Evolutionary conservation across 306 rosid species (phyloP).

Genomic region (Alnus glutinosa): DNA sequence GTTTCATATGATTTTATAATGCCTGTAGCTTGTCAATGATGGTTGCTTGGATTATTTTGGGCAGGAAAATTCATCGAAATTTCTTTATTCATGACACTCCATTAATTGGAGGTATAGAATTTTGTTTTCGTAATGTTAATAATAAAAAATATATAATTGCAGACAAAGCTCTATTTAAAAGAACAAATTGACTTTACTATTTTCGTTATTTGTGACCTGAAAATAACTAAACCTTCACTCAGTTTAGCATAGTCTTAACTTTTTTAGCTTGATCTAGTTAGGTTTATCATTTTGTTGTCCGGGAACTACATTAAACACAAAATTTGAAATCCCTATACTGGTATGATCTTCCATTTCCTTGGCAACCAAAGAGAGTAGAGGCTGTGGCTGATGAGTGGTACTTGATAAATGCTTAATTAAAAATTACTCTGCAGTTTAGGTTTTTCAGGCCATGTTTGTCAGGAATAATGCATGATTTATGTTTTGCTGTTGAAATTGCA

Average conservation of each 20-base stretch:
- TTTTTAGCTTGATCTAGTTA: not conserved
- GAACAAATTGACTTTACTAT: slow-evolving; percentile 12
- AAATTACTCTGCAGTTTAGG: not conserved
- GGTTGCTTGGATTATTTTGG: slow-evolving; percentile 21
- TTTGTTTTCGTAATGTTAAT: not conserved
- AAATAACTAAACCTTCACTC: not conserved
- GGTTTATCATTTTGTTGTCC: not conserved
- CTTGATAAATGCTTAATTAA: not conserved
- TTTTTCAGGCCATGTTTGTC: too few relatives aligned
- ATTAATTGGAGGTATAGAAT: not conserved
- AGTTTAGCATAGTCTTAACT: not conserved
- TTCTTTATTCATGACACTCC: slow-evolving; percentile 25
- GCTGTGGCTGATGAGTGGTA: not conserved
- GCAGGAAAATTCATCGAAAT: slow-evolving; percentile 29
- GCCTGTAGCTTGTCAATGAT: slow-evolving; percentile 27
- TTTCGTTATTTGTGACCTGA: not conserved
- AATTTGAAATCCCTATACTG: not conserved
- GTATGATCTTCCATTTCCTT: not conserved
- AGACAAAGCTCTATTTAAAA: slow-evolving; percentile 25
- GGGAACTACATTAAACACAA: not conserved
- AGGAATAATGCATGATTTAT: not conserved
- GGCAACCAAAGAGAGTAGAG: not conserved
- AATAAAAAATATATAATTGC: not conserved
- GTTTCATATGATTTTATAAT: slow-evolving; percentile 18
- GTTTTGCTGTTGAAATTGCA: not conserved